Base-by-base conservation (phyloP, 805 yeast genomes). In the Ogataea neopini region DNA sequence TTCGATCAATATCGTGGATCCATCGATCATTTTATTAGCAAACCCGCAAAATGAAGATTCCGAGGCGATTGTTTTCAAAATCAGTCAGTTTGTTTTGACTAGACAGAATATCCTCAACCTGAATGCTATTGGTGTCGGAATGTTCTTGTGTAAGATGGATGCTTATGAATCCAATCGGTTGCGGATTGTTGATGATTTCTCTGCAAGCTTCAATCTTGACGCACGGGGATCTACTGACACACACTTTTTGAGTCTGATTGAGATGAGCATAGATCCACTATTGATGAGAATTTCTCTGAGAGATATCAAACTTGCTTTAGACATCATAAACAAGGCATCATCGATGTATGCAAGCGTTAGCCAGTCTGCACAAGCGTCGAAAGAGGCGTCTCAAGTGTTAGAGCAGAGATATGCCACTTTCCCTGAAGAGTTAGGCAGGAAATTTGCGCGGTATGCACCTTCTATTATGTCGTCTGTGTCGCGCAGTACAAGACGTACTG, bases 61-160 rank as follows among this genome's bases (percentile, higher is more conserved):
- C 0, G 96, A 91, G 58, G 98, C 98, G 0, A 77, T 92, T 50
- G 97, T 92, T 1, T 85, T 94, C 70, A 87, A 88, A 59, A 81
- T 90, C 11, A 95, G 86, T 49, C 96, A 91, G 59, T 66, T 90
- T 2, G 68, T 84, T 38, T 61, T 88, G 3, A 77, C 92, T 0
- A 80, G 85, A 49, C 90, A 86, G 58, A 79, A 81, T 47, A 79
- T 84, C 3, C 66, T 77, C 0, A 77, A 92, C 0, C 61, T 90
- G 5, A 80, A 87, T 22, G 84, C 88, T 0, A 78, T 83, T 53
- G 88, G 86, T 49, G 80, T 90, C 44, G 97, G 98, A 2, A 81
- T 94, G 84, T 94, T 87, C 59, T 69, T 94, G 49, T 80, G 90
- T 40, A 75, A 73, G 19, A 90, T 94, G 96, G 77, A 84, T 54